Percentiles rank a stretch among this genome's conserved stretches.
phyloP scores from a whole-genome alignment of 371 early-diverging fungal species.

The Encephalitozoon hellem region DNA sequence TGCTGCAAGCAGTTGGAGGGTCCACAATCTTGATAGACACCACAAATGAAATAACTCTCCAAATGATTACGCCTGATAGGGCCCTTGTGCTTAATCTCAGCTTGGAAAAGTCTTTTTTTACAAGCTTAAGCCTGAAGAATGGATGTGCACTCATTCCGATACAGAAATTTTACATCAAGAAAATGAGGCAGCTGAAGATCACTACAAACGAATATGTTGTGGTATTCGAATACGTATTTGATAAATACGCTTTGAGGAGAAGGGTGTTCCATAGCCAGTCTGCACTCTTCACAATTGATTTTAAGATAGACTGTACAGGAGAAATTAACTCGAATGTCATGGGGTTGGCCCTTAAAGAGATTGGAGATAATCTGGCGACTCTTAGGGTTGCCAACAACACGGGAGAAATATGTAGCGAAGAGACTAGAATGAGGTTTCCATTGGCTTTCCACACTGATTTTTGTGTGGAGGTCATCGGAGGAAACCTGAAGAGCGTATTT shows the following conservation, averaged over 20 bases:
- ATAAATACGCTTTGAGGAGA: slow-evolving; percentile 18
- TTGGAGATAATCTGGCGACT: background rate
- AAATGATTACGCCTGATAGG: background rate
- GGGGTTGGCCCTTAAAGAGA: background rate
- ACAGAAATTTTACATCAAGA: slow-evolving; percentile 12
- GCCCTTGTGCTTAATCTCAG: background rate
- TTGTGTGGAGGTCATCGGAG: background rate
- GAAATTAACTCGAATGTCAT: background rate
- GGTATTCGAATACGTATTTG: slow-evolving; percentile 26
- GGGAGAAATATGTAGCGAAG: background rate
- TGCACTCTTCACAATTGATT: background rate
- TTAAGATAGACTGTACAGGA: background rate
- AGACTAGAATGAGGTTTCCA: background rate
- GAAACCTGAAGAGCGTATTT: background rate
- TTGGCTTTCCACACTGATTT: background rate
- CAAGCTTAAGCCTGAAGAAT: background rate
- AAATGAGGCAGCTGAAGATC: slow-evolving; percentile 12
- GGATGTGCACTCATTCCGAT: background rate
- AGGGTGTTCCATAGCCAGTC: background rate
- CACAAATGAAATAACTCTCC: background rate
- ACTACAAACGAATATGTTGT: background rate
- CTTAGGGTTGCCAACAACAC: background rate
- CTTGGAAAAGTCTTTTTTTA: background rate
- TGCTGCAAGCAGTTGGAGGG: background rate
- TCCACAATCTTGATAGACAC: slow-evolving; percentile 4